Evolutionary conservation across 225 moss, liverwort and hornwort species (phyloP).

Genomic region (Climacium dendroides): DNA sequence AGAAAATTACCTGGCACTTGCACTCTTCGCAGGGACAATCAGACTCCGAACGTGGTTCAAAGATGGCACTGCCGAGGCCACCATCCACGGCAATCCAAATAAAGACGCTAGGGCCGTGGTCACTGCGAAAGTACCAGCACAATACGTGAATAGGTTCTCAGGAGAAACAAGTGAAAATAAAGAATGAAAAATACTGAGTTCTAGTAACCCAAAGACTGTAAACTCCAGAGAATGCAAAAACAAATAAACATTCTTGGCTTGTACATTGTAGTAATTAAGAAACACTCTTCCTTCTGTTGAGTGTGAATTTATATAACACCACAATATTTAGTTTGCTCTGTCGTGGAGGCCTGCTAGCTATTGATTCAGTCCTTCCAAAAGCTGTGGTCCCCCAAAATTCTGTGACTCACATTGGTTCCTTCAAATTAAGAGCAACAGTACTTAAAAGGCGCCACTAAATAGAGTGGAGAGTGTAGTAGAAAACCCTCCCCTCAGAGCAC

Average conservation of each 20-base stretch:
- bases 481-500: neutral
- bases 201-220: neutral
- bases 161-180: neutral
- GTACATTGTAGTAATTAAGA: neutral
- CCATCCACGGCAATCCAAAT: constrained; percentile 78
- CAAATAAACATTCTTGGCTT: neutral
- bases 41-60: constrained; percentile 72
- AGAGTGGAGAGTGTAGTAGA: neutral
- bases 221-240: neutral
- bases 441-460: neutral
- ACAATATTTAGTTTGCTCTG: neutral
- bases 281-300: neutral
- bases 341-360: neutral
- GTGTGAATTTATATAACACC: neutral
- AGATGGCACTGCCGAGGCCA: constrained; percentile 66
- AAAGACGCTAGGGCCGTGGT: constrained; percentile 43
- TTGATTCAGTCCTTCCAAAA: neutral
- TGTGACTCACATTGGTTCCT: neutral
- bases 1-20: constrained; percentile 7
- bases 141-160: neutral
- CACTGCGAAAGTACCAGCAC: constrained; percentile 15
- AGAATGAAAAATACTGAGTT: no score
- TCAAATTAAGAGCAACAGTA: neutral
- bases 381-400: neutral
- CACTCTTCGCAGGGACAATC: constrained; percentile 22